Evolutionary conservation across 129 eudicot genomes (phyloP).

Genomic region (Erigeron canadensis): DNA sequence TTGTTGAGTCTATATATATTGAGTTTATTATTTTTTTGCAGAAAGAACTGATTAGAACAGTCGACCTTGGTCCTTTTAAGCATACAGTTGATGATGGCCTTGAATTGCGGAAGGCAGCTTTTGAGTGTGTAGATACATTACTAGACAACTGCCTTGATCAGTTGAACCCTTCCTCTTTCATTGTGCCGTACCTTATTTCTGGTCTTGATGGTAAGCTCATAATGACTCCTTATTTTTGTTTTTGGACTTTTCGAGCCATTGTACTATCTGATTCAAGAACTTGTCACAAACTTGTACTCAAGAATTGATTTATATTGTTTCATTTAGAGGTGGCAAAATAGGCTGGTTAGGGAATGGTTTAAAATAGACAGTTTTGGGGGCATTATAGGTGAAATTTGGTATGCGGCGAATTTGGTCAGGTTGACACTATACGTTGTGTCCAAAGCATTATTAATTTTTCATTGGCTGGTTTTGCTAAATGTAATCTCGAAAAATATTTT

Average conservation of each 20-base stretch:
- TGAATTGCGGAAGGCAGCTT: conserved; percentile 97
- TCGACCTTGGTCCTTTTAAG: conserved; percentile 98
- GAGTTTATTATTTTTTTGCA: conserved; percentile 37
- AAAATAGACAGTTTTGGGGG: too few relatives aligned
- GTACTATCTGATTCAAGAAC: background rate
- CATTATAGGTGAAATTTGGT: background rate
- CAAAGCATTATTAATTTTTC: background rate
- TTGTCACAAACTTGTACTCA: conserved; percentile 4
- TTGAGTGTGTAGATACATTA: conserved; percentile 97
- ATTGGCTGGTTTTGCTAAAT: too few relatives aligned
- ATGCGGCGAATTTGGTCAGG: background rate
- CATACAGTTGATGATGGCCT: conserved; percentile 99
- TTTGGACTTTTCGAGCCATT: background rate
- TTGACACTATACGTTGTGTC: background rate
- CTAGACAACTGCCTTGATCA: conserved; percentile 95
- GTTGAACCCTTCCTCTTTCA: conserved; percentile 93
- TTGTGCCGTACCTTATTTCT: conserved; percentile 85
- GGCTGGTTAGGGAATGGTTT: background rate
- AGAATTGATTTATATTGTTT: background rate
- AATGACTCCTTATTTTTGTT: background rate
- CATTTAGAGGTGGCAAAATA: background rate
- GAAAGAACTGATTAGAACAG: conserved; percentile 96
- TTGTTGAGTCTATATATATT: conserved; percentile 2
- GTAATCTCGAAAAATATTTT: background rate
- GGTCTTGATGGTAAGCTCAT: conserved; percentile 86